Evolutionary conservation across 2,329 filamentous ascomycete genomes (phyloP).

Genomic region (Aspergillus udagawae): DNA sequence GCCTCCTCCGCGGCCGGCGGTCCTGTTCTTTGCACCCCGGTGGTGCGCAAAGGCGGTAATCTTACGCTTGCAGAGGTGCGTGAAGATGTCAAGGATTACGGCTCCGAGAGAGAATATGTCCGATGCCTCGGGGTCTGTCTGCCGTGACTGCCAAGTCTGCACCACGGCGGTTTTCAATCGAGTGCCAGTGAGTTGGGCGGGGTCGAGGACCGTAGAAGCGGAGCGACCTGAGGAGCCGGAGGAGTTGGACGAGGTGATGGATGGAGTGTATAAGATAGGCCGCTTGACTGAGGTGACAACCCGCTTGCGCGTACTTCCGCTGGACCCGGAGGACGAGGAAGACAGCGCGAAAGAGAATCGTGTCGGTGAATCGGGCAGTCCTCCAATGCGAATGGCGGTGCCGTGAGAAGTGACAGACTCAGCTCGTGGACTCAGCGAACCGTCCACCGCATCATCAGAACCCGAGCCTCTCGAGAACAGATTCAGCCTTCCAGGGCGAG

Average conservation of each 20-base stretch:
- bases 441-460: slow-evolving; percentile 8
- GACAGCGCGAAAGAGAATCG: slow-evolving; percentile 31
- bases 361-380: slow-evolving; percentile 22
- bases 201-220: slow-evolving; percentile 9
- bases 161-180: slow-evolving; percentile 27
- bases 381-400: slow-evolving; percentile 32
- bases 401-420: slow-evolving; percentile 32
- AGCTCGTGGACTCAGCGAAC: slow-evolving; percentile 21
- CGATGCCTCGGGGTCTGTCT: slow-evolving; percentile 35
- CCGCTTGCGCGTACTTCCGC: slow-evolving; percentile 14
- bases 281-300: slow-evolving; percentile 19
- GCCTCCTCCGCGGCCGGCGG: slow-evolving; percentile 44
- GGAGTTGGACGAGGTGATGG: slow-evolving; percentile 30
- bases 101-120: slow-evolving; percentile 60
- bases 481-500: slow-evolving; percentile 16
- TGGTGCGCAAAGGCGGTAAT: slow-evolving; percentile 54
- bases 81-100: slow-evolving; percentile 56
- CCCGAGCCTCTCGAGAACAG: slow-evolving; percentile 21
- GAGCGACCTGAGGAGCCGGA: slow-evolving; percentile 19
- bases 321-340: slow-evolving; percentile 32
- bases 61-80: slow-evolving; percentile 55
- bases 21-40: slow-evolving; percentile 51
- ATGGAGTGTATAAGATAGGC: slow-evolving; percentile 29
- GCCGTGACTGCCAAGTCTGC: slow-evolving; percentile 37
- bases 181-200: slow-evolving; percentile 30